Evolutionary conservation across 2,329 filamentous ascomycete genomes (phyloP).

Genomic region (Claviceps sp.): DNA sequence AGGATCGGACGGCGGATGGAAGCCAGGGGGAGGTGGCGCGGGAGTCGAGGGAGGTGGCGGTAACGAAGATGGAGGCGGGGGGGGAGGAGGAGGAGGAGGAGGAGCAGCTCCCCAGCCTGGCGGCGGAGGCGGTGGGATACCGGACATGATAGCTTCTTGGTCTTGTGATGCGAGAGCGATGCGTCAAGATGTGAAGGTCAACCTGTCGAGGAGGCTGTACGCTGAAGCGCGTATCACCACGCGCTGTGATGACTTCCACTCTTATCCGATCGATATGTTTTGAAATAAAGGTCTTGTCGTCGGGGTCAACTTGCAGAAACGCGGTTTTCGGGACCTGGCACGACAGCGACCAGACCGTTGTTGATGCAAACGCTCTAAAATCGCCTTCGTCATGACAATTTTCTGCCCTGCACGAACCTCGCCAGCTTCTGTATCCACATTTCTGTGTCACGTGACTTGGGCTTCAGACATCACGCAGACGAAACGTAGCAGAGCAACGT

Average conservation of each 20-base stretch:
- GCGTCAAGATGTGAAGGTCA: slow-evolving; percentile 13
- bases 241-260: slow-evolving; percentile 14
- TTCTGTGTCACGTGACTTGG: not conserved
- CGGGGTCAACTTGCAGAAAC: slow-evolving; percentile 8
- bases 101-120: slow-evolving; percentile 40
- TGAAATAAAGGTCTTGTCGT: not conserved
- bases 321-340: slow-evolving; percentile 16
- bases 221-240: slow-evolving; percentile 23
- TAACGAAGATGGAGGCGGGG: slow-evolving; percentile 40
- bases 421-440: slow-evolving; percentile 8
- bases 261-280: not conserved
- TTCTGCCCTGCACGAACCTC: slow-evolving; percentile 15
- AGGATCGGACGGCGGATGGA: slow-evolving; percentile 66
- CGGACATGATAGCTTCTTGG: slow-evolving; percentile 32
- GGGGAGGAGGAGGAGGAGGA: slow-evolving; percentile 46
- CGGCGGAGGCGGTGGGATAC: slow-evolving; percentile 41
- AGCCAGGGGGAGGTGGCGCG: slow-evolving; percentile 55
- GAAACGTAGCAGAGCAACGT: no score
- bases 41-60: slow-evolving; percentile 42
- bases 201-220: slow-evolving; percentile 18
- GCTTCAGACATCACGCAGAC: no score
- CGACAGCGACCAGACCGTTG: slow-evolving; percentile 17
- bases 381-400: slow-evolving; percentile 22
- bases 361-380: slow-evolving; percentile 7
- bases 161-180: slow-evolving; percentile 10